Evolutionary conservation across 2,329 filamentous ascomycete species (phyloP), one percentile per base, ranked within the genome.

Genomic region (Hymenoscyphus albidus): DNA sequence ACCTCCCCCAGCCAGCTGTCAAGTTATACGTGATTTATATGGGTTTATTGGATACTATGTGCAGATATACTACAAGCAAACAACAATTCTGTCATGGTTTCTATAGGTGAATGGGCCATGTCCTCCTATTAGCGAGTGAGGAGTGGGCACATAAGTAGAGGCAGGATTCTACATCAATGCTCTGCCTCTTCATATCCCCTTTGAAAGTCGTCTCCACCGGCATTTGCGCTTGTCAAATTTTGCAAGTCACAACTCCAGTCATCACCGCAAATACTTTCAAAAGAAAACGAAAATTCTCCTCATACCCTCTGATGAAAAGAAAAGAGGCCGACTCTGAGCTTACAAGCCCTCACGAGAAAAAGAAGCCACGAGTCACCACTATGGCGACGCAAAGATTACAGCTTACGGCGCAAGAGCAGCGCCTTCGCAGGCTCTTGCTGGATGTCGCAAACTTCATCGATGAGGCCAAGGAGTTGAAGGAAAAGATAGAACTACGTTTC

Each of bases 391-490:
- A 63, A 18, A 70, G 67, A 55, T 79, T 89, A 39, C 75, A 80
- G 54, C 85, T 97, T 67, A 93, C 85, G 13, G 79, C 85, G 5
- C 83, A 86, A 63, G 94, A 98, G 77, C 78, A 82, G 51, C 88
- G 88, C 68, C 82, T 97, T 48, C 88, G 89, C 67, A 77, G 80
- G n/a, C 83, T 97, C 13, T 83, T 98, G 22, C 82, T 97, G 18
- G 92, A 96, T 74, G 90, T 93, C n/a, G 91, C 91, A 31, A 77
- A 82, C 12, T 89, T 87, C 72, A 87, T 93, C 67, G 84, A 90
- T 70, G 72, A 76, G 38, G 74, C 79, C 1, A 77, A 78, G 58
- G 73, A 81, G 60, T 73, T 85, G 10, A 74, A 78, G 14, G 81
- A 87, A 69, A 82, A 87, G 22, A 75, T 88, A 14, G 80, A 88